These are phyloP conservation scores for Lipomyces yamadae DNA, from an alignment of 805 yeast genomes.

Conservation along the genomic window DNA sequence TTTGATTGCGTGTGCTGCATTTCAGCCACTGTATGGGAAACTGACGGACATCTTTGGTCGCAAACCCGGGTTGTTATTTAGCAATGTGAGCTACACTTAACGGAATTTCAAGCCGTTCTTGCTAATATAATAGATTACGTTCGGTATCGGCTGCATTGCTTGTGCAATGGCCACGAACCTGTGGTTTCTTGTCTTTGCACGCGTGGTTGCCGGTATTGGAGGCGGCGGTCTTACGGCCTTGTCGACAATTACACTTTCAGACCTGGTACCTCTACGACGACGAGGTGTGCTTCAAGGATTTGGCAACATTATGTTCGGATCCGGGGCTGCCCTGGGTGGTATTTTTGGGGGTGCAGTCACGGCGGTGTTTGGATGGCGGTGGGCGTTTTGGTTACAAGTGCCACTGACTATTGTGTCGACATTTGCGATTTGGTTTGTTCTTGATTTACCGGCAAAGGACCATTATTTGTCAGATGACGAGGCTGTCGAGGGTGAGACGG, in stretches of 20 bases:
- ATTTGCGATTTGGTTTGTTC: constrained; percentile 66
- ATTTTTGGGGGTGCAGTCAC: constrained; percentile 51
- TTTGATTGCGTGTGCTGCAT: constrained; percentile 70
- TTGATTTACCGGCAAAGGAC: constrained; percentile 57
- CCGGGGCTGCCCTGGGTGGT: constrained; percentile 73
- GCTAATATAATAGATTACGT: constrained; percentile 40
- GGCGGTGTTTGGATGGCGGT: constrained; percentile 59
- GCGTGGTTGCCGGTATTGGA: constrained; percentile 79
- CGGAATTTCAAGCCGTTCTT: not conserved
- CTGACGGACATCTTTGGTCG: constrained; percentile 64
- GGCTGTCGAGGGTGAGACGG: constrained; percentile 20
- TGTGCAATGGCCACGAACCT: constrained; percentile 51
- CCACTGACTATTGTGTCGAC: constrained; percentile 61
- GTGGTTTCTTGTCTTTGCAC: constrained; percentile 40
- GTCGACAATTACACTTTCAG: constrained; percentile 70
- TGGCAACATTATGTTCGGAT: constrained; percentile 65
- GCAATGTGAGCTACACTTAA: constrained; percentile 44
- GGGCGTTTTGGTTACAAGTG: constrained; percentile 40
- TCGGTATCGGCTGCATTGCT: constrained; percentile 56
- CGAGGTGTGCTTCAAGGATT: constrained; percentile 75
- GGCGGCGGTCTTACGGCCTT: constrained; percentile 75
- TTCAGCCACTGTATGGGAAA: constrained; percentile 78
- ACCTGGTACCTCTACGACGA: constrained; percentile 66
- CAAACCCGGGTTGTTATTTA: constrained; percentile 50
- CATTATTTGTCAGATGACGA: constrained; percentile 2